Conservation (phyloP, 495 filamentous ascomycete genomes). For the Cercophora newfieldiana region DNA sequence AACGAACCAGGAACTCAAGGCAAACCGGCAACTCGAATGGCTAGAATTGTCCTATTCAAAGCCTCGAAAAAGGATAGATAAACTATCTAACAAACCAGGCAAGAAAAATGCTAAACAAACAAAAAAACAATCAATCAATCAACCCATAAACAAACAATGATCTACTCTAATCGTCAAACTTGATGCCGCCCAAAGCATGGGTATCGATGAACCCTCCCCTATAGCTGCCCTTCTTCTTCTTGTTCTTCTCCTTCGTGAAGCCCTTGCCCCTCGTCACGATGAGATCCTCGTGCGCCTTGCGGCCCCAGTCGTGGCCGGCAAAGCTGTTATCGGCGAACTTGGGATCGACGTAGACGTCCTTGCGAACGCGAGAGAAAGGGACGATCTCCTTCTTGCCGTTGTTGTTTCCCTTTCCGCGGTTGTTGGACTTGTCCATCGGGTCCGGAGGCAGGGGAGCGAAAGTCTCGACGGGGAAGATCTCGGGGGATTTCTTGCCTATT, state of each 20-base stretch:
- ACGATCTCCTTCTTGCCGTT: slow-evolving; percentile 55
- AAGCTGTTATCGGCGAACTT: slow-evolving; percentile 69
- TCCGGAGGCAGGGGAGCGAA: slow-evolving; percentile 53
- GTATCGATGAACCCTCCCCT: slow-evolving; percentile 82
- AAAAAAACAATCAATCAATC: background rate
- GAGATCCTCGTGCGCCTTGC: slow-evolving; percentile 81
- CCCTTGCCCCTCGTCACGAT: slow-evolving; percentile 91
- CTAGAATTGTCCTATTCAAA: too few species aligned
- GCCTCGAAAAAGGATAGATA: too few species aligned
- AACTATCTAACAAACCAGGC: background rate
- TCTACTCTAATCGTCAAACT: slow-evolving; percentile 72
- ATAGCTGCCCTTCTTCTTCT: slow-evolving; percentile 86
- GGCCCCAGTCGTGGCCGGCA: slow-evolving; percentile 80
- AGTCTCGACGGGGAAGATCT: slow-evolving; percentile 35
- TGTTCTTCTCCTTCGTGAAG: slow-evolving; percentile 99
- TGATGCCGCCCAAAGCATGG: slow-evolving; percentile 68
- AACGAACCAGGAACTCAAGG: too few species aligned
- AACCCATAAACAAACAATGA: too few species aligned
- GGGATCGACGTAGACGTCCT: slow-evolving; percentile 60
- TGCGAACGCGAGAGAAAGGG: slow-evolving; percentile 65
- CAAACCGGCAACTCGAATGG: too few species aligned
- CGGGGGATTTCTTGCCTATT: slow-evolving; percentile 42
- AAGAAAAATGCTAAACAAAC: background rate
- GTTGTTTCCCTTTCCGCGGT: slow-evolving; percentile 41
- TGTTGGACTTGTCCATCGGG: slow-evolving; percentile 44